Evolutionary conservation across 139 green algal species (phyloP), one percentile per base, ranked within the genome.

Genomic region (Haematococcus sp.): DNA sequence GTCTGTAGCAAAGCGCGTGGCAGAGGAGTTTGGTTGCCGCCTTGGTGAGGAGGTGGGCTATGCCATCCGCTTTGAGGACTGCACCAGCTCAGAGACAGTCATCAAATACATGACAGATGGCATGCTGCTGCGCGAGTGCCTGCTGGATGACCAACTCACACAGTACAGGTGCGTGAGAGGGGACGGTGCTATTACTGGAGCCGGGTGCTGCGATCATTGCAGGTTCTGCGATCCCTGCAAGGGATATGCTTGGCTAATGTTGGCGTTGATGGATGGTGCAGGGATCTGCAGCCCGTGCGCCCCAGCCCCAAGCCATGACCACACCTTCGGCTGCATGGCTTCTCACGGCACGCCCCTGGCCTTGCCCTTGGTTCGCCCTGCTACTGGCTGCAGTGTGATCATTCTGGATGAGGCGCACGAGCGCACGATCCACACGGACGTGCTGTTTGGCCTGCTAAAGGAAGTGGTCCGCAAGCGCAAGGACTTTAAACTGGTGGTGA

Each of bases 41-140:
- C 82, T 96, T 52, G 92, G 91, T 0, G 90, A 96, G 72, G 91
- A 96, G 87, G 91, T 97, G 11, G 93, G 93, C 25, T 99, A 99
- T 78, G 84, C 93, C 56, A 98, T 99, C 55, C 94, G 95, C 16
- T 99, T 99, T 76, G 95, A 99, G 76, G 92, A 98, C 84, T 95
- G 89, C 87, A 98, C 93, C 13, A 85, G 74, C 63, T 74, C 88
- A 1, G 82, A 90, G 56, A 98, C 95, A 1, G 91, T 95, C 23
- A 97, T 99, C 82, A 97, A 98, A 84, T 98, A 97, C 88, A 97
- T 98, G 92, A 98, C 94, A 0, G 93, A 97, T 70, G 93, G 91
- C 35, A 98, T 99, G 92, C 88, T 99, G 72, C 88, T 99, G 77
- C 86, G 95, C 3, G 93, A 98, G 83, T 91, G 89, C 70, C 84